phyloP scores from a whole-genome alignment of 2,329 filamentous ascomycete genomes.

The Xylaria sp. region DNA sequence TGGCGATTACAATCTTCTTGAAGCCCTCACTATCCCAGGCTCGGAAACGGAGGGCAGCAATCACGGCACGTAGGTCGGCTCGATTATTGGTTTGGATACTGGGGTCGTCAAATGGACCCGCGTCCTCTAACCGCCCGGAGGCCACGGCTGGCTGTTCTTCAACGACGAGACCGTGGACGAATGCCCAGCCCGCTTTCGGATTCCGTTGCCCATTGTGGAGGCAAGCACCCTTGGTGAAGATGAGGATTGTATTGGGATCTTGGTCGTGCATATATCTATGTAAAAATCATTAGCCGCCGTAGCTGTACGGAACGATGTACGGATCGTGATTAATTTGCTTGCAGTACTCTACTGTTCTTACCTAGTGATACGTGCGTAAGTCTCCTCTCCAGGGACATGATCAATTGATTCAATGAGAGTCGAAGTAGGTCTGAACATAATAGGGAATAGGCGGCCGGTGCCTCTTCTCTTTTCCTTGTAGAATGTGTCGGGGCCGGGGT shows the following conservation, averaged over 20 bases:
- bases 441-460: constrained; percentile 49
- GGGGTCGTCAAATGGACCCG: constrained; percentile 54
- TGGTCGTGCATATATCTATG: constrained; percentile 49
- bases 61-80: constrained; percentile 65
- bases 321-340: not conserved
- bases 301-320: not conserved
- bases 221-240: constrained; percentile 60
- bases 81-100: constrained; percentile 60
- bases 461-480: constrained; percentile 40
- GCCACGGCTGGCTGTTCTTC: constrained; percentile 24
- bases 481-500: too few relatives aligned
- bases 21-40: constrained; percentile 57
- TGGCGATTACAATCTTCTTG: constrained; percentile 60
- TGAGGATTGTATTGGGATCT: constrained; percentile 50
- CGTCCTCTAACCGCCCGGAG: constrained; percentile 54
- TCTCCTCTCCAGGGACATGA: constrained; percentile 42
- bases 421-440: constrained; percentile 47
- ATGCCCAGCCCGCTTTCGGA: constrained; percentile 55
- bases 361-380: constrained; percentile 34
- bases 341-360: constrained; percentile 26
- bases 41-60: constrained; percentile 59
- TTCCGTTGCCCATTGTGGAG: constrained; percentile 53
- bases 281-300: constrained; percentile 11
- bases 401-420: constrained; percentile 40
- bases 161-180: constrained; percentile 46